A percentile compares a stretch with the other conserved stretches of the same genome.
phyloP scores from a whole-genome alignment of 179 eudicot genomes.

The Amaranthus tricolor region DNA sequence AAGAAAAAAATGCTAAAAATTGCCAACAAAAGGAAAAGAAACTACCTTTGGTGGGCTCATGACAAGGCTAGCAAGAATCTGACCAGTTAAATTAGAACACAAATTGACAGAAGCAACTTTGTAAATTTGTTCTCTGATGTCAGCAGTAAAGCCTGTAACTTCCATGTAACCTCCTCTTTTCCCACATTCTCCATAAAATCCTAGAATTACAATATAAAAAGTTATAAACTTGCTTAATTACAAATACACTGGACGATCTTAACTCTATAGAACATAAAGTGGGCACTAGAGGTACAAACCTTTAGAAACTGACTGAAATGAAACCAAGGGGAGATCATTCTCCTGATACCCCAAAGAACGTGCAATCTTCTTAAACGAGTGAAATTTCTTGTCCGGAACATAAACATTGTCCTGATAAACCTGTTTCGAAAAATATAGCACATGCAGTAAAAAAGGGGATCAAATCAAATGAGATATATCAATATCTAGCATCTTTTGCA shows the following conservation, averaged over 20 bases:
- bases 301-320: slow-evolving; percentile 93
- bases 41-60: slow-evolving; percentile 96
- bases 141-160: slow-evolving; percentile 79
- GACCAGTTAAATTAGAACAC: slow-evolving; percentile 91
- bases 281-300: slow-evolving; percentile 40
- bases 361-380: slow-evolving; percentile 91
- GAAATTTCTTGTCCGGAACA: slow-evolving; percentile 77
- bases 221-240: background rate
- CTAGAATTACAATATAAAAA: slow-evolving; percentile 34
- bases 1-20: background rate
- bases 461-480: background rate
- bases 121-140: slow-evolving; percentile 86
- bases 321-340: slow-evolving; percentile 71
- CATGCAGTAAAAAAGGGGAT: background rate
- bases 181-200: slow-evolving; percentile 96
- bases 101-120: slow-evolving; percentile 91
- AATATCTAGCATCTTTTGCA: background rate
- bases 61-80: slow-evolving; percentile 90
- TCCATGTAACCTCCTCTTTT: slow-evolving; percentile 99
- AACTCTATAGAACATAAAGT: background rate
- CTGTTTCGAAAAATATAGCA: slow-evolving; percentile 34
- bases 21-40: background rate
- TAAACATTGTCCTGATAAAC: slow-evolving; percentile 96
- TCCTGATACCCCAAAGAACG: slow-evolving; percentile 88
- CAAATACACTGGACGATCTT: background rate